Evolutionary conservation across 257 asterid species (phyloP).

Genomic region (Fraxinus excelsior): DNA sequence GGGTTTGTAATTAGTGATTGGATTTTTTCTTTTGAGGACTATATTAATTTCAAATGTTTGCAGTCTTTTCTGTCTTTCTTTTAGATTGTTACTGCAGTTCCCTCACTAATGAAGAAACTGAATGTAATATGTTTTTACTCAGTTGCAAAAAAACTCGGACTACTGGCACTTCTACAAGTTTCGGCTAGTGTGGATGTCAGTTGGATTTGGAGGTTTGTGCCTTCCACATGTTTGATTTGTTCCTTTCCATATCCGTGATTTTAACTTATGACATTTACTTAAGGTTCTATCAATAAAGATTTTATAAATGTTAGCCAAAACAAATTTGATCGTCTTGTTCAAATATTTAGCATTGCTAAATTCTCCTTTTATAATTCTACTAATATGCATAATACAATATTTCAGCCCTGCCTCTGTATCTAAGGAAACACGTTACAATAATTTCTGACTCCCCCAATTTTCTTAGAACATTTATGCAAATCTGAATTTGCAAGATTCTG

Average conservation of each 20-base stretch:
- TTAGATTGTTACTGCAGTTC: not conserved
- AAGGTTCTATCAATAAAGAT: not conserved
- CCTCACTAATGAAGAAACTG: not conserved
- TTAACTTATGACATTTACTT: not conserved
- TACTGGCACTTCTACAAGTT: not conserved
- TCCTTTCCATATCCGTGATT: not conserved
- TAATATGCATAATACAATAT: not conserved
- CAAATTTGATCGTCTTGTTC: not conserved
- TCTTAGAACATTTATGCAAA: not conserved
- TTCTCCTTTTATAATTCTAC: not conserved
- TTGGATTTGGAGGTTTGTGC: not conserved
- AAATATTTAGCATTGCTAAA: not conserved
- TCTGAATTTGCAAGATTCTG: constrained; percentile 1
- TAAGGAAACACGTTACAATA: not conserved
- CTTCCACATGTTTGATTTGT: not conserved
- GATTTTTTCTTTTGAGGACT: not conserved
- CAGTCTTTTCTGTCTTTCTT: not conserved
- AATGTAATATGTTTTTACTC: not conserved
- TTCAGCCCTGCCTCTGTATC: not conserved
- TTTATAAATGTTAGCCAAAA: not conserved
- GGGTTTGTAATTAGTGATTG: not conserved
- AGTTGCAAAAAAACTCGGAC: not conserved
- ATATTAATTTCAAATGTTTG: not conserved
- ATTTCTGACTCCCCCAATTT: not conserved
- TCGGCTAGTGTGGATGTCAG: not conserved